These are phyloP conservation scores for Lepidium sativum DNA, from an alignment of 345 rosid genomes.

Conservation along the genomic window DNA sequence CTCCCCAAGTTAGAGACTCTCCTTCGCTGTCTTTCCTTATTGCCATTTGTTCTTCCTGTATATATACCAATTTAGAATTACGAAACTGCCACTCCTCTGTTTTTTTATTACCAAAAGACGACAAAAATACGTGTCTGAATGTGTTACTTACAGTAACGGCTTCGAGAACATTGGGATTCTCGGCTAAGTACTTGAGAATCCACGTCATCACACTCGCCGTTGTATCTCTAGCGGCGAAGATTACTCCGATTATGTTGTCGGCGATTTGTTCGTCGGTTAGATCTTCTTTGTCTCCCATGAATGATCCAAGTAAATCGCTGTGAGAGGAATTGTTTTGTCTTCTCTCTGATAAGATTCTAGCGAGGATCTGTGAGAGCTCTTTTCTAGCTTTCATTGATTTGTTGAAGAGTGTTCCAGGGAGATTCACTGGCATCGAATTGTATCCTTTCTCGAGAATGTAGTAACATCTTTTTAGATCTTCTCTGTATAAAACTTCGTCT, in stretches of 20 bases:
- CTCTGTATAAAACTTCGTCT: slow-evolving; percentile 54
- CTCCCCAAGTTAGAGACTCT: slow-evolving; percentile 46
- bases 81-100: slow-evolving; percentile 14
- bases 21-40: slow-evolving; percentile 36
- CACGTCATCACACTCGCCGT: slow-evolving; percentile 81
- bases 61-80: not conserved
- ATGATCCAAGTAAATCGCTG: slow-evolving; percentile 61
- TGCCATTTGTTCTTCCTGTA: slow-evolving; percentile 70
- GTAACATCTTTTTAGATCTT: slow-evolving; percentile 77
- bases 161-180: slow-evolving; percentile 55
- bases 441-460: slow-evolving; percentile 89
- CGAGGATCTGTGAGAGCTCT: slow-evolving; percentile 62
- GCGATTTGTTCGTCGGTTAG: slow-evolving; percentile 73
- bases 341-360: slow-evolving; percentile 47
- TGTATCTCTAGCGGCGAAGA: slow-evolving; percentile 88
- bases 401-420: slow-evolving; percentile 88
- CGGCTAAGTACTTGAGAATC: slow-evolving; percentile 76
- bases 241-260: slow-evolving; percentile 79
- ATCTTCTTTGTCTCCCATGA: slow-evolving; percentile 67
- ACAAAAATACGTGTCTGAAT: slow-evolving; percentile 1
- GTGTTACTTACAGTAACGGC: slow-evolving; percentile 60
- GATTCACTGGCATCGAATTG: slow-evolving; percentile 92
- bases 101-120: not conserved
- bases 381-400: slow-evolving; percentile 86
- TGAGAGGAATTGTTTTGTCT: slow-evolving; percentile 31